These are phyloP conservation scores for Leishmania gerbilli DNA, from an alignment of 208 protist species.

Conservation along the genomic window DNA sequence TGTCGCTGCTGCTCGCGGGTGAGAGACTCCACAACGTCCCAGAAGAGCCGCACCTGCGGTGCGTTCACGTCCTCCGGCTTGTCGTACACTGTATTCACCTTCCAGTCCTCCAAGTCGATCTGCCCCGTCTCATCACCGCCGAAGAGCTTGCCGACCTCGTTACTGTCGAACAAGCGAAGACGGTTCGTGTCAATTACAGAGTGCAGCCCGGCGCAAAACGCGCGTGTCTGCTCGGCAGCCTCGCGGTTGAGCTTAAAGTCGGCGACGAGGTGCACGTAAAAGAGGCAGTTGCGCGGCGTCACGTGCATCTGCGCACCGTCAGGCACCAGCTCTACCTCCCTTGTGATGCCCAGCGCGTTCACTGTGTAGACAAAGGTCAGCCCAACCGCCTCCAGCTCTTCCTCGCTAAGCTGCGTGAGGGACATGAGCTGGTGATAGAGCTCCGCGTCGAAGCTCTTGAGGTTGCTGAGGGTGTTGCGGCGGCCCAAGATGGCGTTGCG, in stretches of 20 bases:
- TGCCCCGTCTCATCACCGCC: conserved; percentile 62
- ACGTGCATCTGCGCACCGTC: conserved; percentile 84
- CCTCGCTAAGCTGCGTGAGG: conserved; percentile 59
- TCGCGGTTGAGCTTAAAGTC: conserved; percentile 94
- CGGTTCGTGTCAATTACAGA: conserved; percentile 62
- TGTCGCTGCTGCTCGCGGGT: conserved; percentile 66
- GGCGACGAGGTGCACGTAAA: conserved; percentile 93
- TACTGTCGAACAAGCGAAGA: conserved; percentile 87
- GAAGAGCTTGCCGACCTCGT: conserved; percentile 87
- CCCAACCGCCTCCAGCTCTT: conserved; percentile 69
- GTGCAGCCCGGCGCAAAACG: conserved; percentile 84
- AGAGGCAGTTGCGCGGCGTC: conserved; percentile 82
- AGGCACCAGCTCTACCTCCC: conserved; percentile 81
- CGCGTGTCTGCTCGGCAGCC: conserved; percentile 74
- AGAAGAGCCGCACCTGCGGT: conserved; percentile 79
- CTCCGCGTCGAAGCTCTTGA: conserved; percentile 84
- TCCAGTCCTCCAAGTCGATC: conserved; percentile 92
- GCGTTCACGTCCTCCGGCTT: conserved; percentile 53
- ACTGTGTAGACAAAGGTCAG: conserved; percentile 87
- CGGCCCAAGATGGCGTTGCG: conserved; percentile 85
- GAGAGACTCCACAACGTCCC: conserved; percentile 86
- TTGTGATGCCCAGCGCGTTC: conserved; percentile 62
- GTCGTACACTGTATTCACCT: conserved; percentile 84
- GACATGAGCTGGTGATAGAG: conserved; percentile 86
- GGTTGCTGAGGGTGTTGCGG: conserved; percentile 90